Evolutionary conservation across 2,329 filamentous ascomycete species (phyloP), one percentile per base, ranked within the genome.

Genomic region (Fusarium sp.): DNA sequence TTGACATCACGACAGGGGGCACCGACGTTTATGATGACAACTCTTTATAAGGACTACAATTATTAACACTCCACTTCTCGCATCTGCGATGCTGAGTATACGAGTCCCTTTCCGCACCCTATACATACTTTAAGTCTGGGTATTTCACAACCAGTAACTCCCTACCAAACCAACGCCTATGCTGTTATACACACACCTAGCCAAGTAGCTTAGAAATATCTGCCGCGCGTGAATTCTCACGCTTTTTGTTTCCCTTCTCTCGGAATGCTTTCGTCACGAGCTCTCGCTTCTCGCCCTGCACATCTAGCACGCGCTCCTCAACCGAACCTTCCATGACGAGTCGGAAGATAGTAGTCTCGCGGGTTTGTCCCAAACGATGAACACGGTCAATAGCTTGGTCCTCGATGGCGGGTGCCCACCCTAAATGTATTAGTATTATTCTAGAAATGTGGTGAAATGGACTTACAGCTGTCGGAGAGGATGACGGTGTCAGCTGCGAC

Each of bases 361-460:
- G 88, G 71, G 87, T 95, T 83, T 97, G 95, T 1, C 94, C 94
- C 0, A 97, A 86, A 1, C 94, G 88, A 79, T 97, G 93, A 11
- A 97, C 94, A 8, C 94, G 91, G 78, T 97, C 94, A 5, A 97
- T 88, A 7, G 95, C 95, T 79, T 97, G 94, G 74, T 97, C 94
- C 80, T 97, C 94, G 61, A 97, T 96, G 2, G 94, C 94, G 0
- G 94, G 94, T 3, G 94, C 94, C 93, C 94, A 97, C 94, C 94
- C 85, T 83, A 25, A 22, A 53, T n/a, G 54, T 58, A 39, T 74
- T 62, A 77, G 67, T 18, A 20, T 41, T 22, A 64, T 9, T 20
- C 31, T 7, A 27, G n/a, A n/a, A 31, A 22, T 17, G 5, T 13
- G 22, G 22, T 35, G 49, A 4, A 39, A 17, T 33, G 35, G 9